These are phyloP conservation scores for Phytopythium oedochilum DNA, from an alignment of 352 stramenopile species.

Conservation along the genomic window DNA sequence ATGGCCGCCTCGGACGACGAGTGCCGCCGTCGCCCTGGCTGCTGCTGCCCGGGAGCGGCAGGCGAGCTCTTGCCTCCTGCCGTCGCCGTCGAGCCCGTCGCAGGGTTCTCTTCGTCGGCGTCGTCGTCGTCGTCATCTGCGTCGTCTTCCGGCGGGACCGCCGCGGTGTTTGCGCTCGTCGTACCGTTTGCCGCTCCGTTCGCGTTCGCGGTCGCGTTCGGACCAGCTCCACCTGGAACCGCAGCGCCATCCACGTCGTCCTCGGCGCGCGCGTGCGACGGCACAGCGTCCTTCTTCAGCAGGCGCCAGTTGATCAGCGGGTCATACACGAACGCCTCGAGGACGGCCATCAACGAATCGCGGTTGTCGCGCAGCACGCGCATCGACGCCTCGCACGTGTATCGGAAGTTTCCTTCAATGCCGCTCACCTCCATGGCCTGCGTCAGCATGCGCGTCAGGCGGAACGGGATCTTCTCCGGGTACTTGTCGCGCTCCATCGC, in stretches of 20 bases:
- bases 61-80: slow-evolving; percentile 61
- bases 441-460: slow-evolving; percentile 98
- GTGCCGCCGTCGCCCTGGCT: slow-evolving; percentile 41
- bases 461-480: slow-evolving; percentile 99
- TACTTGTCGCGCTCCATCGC: slow-evolving; percentile 99
- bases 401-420: slow-evolving; percentile 99
- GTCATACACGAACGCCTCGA: slow-evolving; percentile 99
- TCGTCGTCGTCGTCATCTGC: slow-evolving; percentile 12
- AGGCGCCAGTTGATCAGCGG: slow-evolving; percentile 99
- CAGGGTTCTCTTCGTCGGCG: slow-evolving; percentile 9
- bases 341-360: slow-evolving; percentile 98
- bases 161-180: neutral
- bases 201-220: slow-evolving; percentile 5
- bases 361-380: slow-evolving; percentile 97
- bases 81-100: slow-evolving; percentile 24
- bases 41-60: slow-evolving; percentile 27
- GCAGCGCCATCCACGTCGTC: slow-evolving; percentile 30
- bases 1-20: slow-evolving; percentile 59
- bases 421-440: slow-evolving; percentile 99
- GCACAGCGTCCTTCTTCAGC: slow-evolving; percentile 82
- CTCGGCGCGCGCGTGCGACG: slow-evolving; percentile 68
- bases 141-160: slow-evolving; percentile 8
- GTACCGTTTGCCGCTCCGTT: neutral
- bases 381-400: slow-evolving; percentile 98
- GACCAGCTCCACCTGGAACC: slow-evolving; percentile 28